phyloP scores from a whole-genome alignment of 257 asterid genomes.

The Thymus quinquecostatus region DNA sequence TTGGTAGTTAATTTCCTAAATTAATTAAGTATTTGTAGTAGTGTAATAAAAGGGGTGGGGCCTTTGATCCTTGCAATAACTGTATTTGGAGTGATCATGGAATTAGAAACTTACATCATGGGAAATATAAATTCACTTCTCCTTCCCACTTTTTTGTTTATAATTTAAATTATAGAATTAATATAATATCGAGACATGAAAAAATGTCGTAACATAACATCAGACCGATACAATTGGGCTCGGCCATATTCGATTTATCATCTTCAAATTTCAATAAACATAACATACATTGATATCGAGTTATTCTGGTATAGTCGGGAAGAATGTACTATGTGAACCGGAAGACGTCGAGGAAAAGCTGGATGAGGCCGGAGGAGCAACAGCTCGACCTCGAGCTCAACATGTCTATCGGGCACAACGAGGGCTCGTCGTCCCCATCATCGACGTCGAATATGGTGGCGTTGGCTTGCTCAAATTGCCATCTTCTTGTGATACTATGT shows the following conservation, averaged over 20 bases:
- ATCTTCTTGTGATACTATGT: constrained; percentile 58
- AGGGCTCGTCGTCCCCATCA: constrained; percentile 26
- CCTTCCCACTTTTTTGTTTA: too few relatives aligned
- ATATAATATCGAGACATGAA: too few relatives aligned
- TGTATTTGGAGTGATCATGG: background rate
- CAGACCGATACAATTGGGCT: too few relatives aligned
- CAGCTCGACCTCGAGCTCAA: constrained; percentile 56
- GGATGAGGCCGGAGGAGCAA: constrained; percentile 55
- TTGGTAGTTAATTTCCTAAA: background rate
- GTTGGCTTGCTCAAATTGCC: constrained; percentile 62
- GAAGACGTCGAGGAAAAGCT: constrained; percentile 48
- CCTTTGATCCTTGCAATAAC: background rate
- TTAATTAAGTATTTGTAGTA: background rate
- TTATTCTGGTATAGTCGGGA: constrained; percentile 42
- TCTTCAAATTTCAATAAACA: background rate
- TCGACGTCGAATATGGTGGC: constrained; percentile 51
- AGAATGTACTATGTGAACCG: constrained; percentile 59
- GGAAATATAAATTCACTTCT: background rate
- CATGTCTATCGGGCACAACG: constrained; percentile 37
- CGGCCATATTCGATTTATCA: too few relatives aligned
- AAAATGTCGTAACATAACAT: too few relatives aligned
- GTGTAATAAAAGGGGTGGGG: background rate
- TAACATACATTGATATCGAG: background rate
- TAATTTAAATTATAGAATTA: too few relatives aligned
- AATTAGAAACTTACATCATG: background rate